Evolutionary conservation across 495 filamentous ascomycete genomes (phyloP).

Genomic region (Haplographium delicatum): DNA sequence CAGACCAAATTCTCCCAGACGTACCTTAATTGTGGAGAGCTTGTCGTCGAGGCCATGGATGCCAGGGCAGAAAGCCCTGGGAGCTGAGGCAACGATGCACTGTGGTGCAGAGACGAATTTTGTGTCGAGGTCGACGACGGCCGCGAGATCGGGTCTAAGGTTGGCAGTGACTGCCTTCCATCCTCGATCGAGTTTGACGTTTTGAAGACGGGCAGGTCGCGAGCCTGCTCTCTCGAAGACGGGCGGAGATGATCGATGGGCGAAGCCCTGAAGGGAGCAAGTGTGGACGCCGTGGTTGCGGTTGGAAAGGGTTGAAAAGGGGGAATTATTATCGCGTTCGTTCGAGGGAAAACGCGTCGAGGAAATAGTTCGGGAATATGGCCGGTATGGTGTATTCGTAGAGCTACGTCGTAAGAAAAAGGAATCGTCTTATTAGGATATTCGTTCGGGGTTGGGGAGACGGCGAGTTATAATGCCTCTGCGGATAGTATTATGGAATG

Average conservation of each 20-base stretch:
- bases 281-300: conserved; percentile 32
- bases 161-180: conserved; percentile 33
- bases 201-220: conserved; percentile 32
- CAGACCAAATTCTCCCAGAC: conserved; percentile 12
- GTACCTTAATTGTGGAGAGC: conserved; percentile 62
- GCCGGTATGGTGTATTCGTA: conserved; percentile 3
- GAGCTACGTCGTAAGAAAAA: conserved; percentile 4
- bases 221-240: conserved; percentile 37
- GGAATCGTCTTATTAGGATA: conserved; percentile 9
- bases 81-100: conserved; percentile 42
- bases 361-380: background rate
- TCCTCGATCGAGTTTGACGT: conserved; percentile 35
- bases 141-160: conserved; percentile 41
- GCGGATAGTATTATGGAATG: no score
- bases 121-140: conserved; percentile 42
- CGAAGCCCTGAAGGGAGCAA: conserved; percentile 44
- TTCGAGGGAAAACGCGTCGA: conserved; percentile 14
- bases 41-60: conserved; percentile 51
- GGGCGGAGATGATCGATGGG: conserved; percentile 51
- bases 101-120: conserved; percentile 30
- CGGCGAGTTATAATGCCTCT: no score
- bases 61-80: conserved; percentile 59
- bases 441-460: no score
- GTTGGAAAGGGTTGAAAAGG: conserved; percentile 13
- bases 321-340: conserved; percentile 20